Evolutionary conservation across 208 protist species (phyloP).

Genomic region (Phytomonas francai): DNA sequence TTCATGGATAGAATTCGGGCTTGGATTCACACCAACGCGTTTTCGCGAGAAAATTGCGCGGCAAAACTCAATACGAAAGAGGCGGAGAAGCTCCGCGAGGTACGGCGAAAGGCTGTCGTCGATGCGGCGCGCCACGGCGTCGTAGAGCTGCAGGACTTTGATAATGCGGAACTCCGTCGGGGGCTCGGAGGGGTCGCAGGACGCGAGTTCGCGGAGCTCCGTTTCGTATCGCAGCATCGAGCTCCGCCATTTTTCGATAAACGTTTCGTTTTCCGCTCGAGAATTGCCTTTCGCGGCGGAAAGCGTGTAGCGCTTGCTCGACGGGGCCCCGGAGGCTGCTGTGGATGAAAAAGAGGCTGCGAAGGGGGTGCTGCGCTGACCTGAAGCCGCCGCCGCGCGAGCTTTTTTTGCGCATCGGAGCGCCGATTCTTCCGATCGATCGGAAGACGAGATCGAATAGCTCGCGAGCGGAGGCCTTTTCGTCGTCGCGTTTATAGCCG

Average conservation of each 20-base stretch:
- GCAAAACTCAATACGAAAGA: conserved; percentile 84
- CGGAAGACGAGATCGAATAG: too few species aligned
- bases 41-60: conserved; percentile 50
- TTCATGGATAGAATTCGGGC: background rate
- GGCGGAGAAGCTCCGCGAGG: conserved; percentile 55
- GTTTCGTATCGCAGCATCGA: conserved; percentile 68
- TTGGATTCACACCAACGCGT: background rate
- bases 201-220: conserved; percentile 62
- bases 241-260: conserved; percentile 62
- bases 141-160: conserved; percentile 52
- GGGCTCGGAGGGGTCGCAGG: conserved; percentile 30
- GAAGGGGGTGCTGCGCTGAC: background rate
- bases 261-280: conserved; percentile 15
- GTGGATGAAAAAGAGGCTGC: too few species aligned
- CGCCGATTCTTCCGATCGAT: too few species aligned
- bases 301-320: too few species aligned
- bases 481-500: too few species aligned
- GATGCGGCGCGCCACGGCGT: conserved; percentile 33
- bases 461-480: too few species aligned
- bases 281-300: conserved; percentile 31
- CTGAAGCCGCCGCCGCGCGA: background rate
- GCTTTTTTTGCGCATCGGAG: too few species aligned
- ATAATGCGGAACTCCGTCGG: conserved; percentile 37
- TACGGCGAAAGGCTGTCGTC: conserved; percentile 32
- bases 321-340: background rate